Percentiles rank a stretch among this genome's conserved stretches.
Conservation (phyloP, 1,284 basidiomycete genomes). For the Neolentinus lepideus region DNA sequence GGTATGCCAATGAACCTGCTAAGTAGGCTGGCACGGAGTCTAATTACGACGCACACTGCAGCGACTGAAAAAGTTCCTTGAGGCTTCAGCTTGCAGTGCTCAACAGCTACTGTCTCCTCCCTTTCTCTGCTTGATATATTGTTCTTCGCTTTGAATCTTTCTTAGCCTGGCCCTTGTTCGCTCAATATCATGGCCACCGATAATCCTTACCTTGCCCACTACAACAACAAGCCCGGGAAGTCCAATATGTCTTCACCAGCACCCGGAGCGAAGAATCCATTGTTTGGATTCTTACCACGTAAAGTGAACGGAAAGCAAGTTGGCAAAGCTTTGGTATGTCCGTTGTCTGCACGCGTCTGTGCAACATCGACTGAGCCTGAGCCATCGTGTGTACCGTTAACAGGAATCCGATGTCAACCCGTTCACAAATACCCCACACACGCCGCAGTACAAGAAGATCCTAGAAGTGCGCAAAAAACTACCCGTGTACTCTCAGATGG, state of each 20-base stretch:
- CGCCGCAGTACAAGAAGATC: constrained; percentile 82
- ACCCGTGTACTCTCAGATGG: constrained; percentile 92
- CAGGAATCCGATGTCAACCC: constrained; percentile 61
- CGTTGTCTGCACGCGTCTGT: not conserved
- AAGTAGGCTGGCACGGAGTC: too few species aligned
- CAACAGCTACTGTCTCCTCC: too few species aligned
- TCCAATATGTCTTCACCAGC: not conserved
- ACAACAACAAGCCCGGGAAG: not conserved
- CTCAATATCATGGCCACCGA: not conserved
- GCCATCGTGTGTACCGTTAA: not conserved
- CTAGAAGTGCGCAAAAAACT: constrained; percentile 80
- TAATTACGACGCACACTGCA: too few species aligned
- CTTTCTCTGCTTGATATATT: too few species aligned
- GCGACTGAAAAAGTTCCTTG: too few species aligned
- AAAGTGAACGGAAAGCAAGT: not conserved
- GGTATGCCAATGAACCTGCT: too few species aligned
- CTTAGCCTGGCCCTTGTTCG: too few species aligned
- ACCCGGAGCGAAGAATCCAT: not conserved
- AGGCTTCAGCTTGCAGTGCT: too few species aligned
- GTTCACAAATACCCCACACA: constrained; percentile 78
- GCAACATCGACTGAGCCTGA: not conserved
- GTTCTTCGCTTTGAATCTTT: too few species aligned
- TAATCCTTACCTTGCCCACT: not conserved
- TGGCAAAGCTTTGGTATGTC: not conserved
- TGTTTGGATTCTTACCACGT: not conserved